Percentiles rank a stretch among this genome's conserved stretches.
Conservation (phyloP, 495 filamentous ascomycete genomes). For the Choiromyces venosus region DNA sequence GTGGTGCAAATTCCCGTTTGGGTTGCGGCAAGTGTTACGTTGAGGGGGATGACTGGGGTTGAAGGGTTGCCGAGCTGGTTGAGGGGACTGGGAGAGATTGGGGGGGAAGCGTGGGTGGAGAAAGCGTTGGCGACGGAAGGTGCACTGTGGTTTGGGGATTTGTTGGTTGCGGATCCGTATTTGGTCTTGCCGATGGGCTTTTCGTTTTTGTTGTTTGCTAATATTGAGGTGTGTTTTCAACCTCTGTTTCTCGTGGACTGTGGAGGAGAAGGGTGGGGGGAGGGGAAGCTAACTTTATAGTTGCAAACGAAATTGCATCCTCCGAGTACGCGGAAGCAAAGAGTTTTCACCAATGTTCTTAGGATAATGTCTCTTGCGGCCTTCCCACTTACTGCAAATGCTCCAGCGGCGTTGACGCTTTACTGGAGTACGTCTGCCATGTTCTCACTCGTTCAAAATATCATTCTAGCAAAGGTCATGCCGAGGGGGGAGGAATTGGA, state of each 20-base stretch:
- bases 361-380: slow-evolving; percentile 44
- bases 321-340: slow-evolving; percentile 18
- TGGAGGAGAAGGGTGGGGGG: neutral
- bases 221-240: slow-evolving; percentile 34
- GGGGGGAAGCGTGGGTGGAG: slow-evolving; percentile 11
- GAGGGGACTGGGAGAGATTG: slow-evolving; percentile 42
- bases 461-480: slow-evolving; percentile 36
- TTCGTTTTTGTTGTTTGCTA: slow-evolving; percentile 48
- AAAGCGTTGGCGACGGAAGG: slow-evolving; percentile 59
- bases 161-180: slow-evolving; percentile 63
- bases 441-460: slow-evolving; percentile 40
- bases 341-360: slow-evolving; percentile 43
- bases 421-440: slow-evolving; percentile 61
- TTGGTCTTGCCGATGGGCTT: slow-evolving; percentile 61
- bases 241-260: neutral
- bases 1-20: slow-evolving; percentile 61
- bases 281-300: slow-evolving; percentile 1
- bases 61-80: slow-evolving; percentile 45
- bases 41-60: slow-evolving; percentile 60
- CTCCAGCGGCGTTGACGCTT: slow-evolving; percentile 54
- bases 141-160: slow-evolving; percentile 73
- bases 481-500: slow-evolving; percentile 36
- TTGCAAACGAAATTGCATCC: slow-evolving; percentile 18
- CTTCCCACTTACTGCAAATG: slow-evolving; percentile 45
- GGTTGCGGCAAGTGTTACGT: slow-evolving; percentile 60